Evolutionary conservation across 2,329 filamentous ascomycete genomes (phyloP).

Genomic region (Tolypocladium tundrense): DNA sequence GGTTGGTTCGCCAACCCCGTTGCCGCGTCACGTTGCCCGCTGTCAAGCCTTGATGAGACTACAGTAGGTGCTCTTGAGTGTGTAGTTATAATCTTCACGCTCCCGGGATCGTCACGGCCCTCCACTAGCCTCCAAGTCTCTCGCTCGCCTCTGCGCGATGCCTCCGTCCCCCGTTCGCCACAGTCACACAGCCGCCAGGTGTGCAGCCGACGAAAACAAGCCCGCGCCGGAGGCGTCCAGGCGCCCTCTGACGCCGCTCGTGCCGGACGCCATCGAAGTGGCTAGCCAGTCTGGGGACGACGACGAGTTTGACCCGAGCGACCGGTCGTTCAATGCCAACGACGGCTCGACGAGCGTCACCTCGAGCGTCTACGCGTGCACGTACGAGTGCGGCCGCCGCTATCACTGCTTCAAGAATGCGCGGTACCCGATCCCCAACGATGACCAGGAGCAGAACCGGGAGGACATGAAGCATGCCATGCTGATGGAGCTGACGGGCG

Average conservation of each 20-base stretch:
- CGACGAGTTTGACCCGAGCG: conserved; percentile 1
- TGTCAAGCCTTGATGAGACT: no score
- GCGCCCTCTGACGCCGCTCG: neutral
- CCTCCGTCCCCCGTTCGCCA: no score
- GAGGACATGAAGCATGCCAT: conserved; percentile 30
- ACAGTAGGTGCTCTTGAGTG: no score
- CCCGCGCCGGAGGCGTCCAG: neutral
- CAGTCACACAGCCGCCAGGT: no score
- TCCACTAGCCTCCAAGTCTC: no score
- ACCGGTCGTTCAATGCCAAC: neutral
- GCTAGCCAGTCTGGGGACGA: neutral
- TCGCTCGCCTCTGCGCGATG: no score
- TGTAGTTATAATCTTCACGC: no score
- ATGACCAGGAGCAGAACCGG: conserved; percentile 26
- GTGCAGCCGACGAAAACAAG: no score
- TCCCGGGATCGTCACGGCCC: no score
- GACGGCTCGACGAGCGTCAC: conserved; percentile 1
- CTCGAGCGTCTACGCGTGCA: conserved; percentile 5
- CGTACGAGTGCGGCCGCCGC: conserved; percentile 6
- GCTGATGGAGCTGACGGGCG: conserved; percentile 21
- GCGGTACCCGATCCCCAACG: conserved; percentile 26
- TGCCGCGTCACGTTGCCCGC: no score
- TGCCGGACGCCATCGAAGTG: neutral
- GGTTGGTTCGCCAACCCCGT: no score
- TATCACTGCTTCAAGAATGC: conserved; percentile 24